A percentile compares a stretch with the other conserved stretches of the same genome.
These are phyloP conservation scores for Vaccinium darrowii DNA, from an alignment of 148 eudicot species.

Conservation along the genomic window DNA sequence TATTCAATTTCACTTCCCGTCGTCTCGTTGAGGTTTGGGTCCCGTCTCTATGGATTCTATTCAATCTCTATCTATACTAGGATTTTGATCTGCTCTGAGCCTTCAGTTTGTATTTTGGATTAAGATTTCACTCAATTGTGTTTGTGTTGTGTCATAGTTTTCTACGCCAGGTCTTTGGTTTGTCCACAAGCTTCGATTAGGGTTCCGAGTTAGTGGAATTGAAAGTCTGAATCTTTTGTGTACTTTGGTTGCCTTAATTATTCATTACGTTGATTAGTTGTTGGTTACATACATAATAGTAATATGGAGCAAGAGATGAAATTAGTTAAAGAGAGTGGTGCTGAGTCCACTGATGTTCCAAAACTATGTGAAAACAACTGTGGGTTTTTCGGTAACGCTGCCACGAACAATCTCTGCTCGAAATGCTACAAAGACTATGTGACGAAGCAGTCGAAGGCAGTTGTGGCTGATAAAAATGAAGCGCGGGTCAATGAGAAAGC, in stretches of 20 bases:
- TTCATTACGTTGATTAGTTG: neutral
- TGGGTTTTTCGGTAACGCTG: constrained; percentile 41
- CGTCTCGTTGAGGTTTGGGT: constrained; percentile 3
- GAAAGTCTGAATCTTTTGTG: neutral
- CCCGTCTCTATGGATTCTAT: neutral
- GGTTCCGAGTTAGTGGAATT: neutral
- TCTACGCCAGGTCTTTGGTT: neutral
- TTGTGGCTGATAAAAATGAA: neutral
- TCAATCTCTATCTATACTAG: neutral
- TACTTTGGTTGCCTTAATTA: neutral
- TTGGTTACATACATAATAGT: neutral
- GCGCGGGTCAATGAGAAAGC: neutral
- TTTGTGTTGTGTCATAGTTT: neutral
- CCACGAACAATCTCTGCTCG: constrained; percentile 40
- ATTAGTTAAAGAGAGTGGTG: neutral
- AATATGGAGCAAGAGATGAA: constrained; percentile 16
- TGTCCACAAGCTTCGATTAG: neutral
- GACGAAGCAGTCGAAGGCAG: constrained; percentile 22
- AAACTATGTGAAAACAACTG: constrained; percentile 41
- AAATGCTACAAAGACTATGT: constrained; percentile 37
- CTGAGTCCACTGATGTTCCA: constrained; percentile 16
- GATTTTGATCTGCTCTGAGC: neutral
- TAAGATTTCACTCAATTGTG: neutral
- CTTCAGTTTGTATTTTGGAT: neutral
- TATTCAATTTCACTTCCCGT: neutral